These are phyloP conservation scores for Pterocarpus macrocarpus DNA, from an alignment of 306 rosid species.

Conservation along the genomic window DNA sequence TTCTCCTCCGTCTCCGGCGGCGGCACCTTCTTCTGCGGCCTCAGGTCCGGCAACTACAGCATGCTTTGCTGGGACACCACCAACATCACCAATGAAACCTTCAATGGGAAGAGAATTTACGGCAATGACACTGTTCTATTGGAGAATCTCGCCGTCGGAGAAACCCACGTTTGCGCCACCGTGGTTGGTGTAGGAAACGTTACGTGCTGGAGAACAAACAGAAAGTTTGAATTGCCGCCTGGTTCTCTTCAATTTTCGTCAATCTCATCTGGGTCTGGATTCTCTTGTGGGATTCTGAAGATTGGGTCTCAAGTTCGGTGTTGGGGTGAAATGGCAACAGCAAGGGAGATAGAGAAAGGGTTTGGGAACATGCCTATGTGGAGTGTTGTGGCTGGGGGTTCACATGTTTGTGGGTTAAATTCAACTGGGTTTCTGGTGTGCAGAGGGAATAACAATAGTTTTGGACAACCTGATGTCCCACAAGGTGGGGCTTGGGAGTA, in stretches of 20 bases:
- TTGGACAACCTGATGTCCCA: slow-evolving; percentile 70
- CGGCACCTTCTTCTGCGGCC: slow-evolving; percentile 75
- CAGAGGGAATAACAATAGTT: slow-evolving; percentile 58
- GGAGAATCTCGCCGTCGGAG: slow-evolving; percentile 76
- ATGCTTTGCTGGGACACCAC: slow-evolving; percentile 68
- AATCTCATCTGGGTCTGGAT: slow-evolving; percentile 82
- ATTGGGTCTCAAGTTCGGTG: slow-evolving; percentile 54
- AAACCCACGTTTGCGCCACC: slow-evolving; percentile 71
- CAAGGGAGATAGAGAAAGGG: slow-evolving; percentile 50
- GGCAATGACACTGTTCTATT: slow-evolving; percentile 45
- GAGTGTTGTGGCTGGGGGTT: slow-evolving; percentile 68
- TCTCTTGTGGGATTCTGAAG: slow-evolving; percentile 78
- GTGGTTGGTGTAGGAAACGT: slow-evolving; percentile 52
- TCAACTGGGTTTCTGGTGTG: slow-evolving; percentile 68
- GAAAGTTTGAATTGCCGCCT: slow-evolving; percentile 29
- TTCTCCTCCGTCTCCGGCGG: slow-evolving; percentile 75
- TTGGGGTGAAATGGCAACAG: slow-evolving; percentile 62
- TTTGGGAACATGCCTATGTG: slow-evolving; percentile 66
- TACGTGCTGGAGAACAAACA: slow-evolving; percentile 66
- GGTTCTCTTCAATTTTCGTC: slow-evolving; percentile 54
- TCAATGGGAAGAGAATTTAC: slow-evolving; percentile 58
- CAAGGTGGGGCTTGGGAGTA: slow-evolving; percentile 50
- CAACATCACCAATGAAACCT: slow-evolving; percentile 32
- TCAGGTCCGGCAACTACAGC: slow-evolving; percentile 65
- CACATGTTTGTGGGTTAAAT: slow-evolving; percentile 80